A percentile compares a stretch with the other conserved stretches of the same genome.
Evolutionary conservation across 129 eudicot species (phyloP).

Genomic region (Lactuca sativa): DNA sequence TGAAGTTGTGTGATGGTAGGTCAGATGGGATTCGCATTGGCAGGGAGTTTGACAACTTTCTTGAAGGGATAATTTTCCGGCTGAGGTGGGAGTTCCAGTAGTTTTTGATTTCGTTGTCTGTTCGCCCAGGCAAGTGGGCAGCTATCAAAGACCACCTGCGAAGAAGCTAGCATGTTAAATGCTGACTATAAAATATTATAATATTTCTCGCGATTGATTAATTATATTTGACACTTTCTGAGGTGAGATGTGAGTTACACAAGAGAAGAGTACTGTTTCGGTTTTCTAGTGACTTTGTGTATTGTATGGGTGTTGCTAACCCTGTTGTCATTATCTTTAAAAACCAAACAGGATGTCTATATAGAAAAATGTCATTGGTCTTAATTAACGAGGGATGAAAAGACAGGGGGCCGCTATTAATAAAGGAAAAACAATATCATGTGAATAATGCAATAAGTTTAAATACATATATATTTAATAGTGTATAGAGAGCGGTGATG

Average conservation of each 20-base stretch:
- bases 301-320: background rate
- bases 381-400: conserved; percentile 2
- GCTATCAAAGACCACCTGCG: conserved; percentile 87
- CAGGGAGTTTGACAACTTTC: conserved; percentile 14
- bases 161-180: background rate
- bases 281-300: background rate
- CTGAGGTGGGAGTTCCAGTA: conserved; percentile 90
- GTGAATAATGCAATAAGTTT: background rate
- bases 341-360: background rate
- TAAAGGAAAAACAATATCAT: background rate
- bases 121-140: conserved; percentile 79
- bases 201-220: background rate
- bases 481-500: background rate
- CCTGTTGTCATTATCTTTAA: too few species aligned
- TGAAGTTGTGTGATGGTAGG: background rate
- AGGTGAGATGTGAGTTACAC: background rate
- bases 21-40: background rate
- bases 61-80: conserved; percentile 50
- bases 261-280: background rate
- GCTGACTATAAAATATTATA: background rate
- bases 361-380: too few species aligned
- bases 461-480: too few species aligned
- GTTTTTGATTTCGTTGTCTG: conserved; percentile 90
- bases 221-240: background rate
- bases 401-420: background rate